Conservation (phyloP, 23 red algal species). For the Porphyridium purpureum region DNA sequence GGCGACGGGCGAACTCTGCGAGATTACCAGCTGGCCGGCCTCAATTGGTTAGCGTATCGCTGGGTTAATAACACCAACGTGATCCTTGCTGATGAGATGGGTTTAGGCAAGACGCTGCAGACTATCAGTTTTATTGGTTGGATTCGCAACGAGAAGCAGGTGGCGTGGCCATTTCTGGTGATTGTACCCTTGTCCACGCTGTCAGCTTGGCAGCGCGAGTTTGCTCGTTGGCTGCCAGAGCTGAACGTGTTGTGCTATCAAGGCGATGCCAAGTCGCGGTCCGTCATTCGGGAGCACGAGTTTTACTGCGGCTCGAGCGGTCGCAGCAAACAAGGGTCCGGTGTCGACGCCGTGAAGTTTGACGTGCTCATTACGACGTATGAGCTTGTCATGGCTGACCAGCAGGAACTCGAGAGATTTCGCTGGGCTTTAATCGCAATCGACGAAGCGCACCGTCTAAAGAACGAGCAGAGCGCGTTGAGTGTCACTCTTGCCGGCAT, state of each 20-base stretch:
- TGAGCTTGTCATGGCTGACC: constrained; percentile 71
- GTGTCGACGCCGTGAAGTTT: constrained; percentile 14
- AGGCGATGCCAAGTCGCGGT: constrained; percentile 47
- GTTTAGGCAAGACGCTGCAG: constrained; percentile 81
- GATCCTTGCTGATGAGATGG: constrained; percentile 94
- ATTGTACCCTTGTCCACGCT: constrained; percentile 78
- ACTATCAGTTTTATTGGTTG: constrained; percentile 80
- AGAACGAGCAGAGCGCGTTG: constrained; percentile 69
- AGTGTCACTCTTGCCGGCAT: constrained; percentile 31
- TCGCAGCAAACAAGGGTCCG: constrained; percentile 13
- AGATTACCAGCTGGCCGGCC: constrained; percentile 74
- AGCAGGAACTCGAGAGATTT: constrained; percentile 29
- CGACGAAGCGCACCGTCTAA: constrained; percentile 86
- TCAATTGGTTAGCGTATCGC: constrained; percentile 65
- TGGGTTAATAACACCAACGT: constrained; percentile 76
- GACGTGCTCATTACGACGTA: constrained; percentile 59
- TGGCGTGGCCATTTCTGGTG: constrained; percentile 61
- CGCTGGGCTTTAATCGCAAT: constrained; percentile 70
- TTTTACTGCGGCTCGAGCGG: constrained; percentile 33
- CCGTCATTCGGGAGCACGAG: constrained; percentile 49
- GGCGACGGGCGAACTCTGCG: constrained; percentile 59
- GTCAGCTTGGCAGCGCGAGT: constrained; percentile 73
- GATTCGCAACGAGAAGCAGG: constrained; percentile 50
- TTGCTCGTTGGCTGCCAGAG: constrained; percentile 70
- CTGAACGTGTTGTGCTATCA: constrained; percentile 85